Conservation (phyloP, 176 grass and related monocot species). For the Lolium rigidum region DNA sequence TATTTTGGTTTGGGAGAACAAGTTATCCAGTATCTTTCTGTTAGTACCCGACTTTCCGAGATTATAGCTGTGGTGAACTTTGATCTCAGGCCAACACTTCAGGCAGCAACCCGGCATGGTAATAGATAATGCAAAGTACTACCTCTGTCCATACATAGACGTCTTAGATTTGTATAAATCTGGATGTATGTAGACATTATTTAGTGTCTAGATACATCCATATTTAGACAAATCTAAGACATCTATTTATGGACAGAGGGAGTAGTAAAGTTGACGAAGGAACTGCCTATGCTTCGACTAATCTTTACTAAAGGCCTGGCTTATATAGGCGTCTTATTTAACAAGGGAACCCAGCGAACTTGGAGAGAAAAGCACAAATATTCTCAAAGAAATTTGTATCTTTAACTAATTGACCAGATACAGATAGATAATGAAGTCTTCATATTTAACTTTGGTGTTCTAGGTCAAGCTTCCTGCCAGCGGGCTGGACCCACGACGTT, state of each 20-base stretch:
- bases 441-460: not conserved
- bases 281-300: not conserved
- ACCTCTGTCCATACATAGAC: no score
- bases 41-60: not conserved
- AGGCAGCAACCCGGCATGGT: not conserved
- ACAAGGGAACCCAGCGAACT: not conserved
- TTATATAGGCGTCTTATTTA: not conserved
- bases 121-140: not conserved
- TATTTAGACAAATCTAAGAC: no score
- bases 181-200: no score
- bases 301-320: not conserved
- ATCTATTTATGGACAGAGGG: no score
- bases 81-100: not conserved
- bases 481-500: not conserved
- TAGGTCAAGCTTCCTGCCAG: not conserved
- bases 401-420: not conserved
- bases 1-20: not conserved
- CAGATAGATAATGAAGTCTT: not conserved
- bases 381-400: not conserved
- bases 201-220: no score
- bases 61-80: not conserved
- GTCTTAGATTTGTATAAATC: no score
- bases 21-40: conserved; percentile 3
- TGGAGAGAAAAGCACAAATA: not conserved
- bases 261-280: not conserved